phyloP scores from a whole-genome alignment of 208 protist species.

The Acanthamoeba sp. region DNA sequence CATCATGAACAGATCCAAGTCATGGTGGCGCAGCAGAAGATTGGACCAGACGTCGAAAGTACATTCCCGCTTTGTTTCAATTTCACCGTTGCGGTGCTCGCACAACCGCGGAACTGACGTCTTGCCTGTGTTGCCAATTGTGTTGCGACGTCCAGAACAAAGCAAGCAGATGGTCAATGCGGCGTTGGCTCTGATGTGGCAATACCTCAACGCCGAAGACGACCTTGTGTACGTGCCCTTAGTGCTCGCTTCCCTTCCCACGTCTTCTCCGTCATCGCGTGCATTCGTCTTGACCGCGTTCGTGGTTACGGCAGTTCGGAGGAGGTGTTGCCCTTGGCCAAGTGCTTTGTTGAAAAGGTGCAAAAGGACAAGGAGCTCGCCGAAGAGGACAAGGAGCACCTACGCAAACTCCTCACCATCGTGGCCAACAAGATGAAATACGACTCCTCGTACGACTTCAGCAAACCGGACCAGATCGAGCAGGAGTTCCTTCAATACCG shows the following conservation, averaged over 20 bases:
- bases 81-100: no score
- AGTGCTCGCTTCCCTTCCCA: neutral
- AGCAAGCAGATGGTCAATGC: conserved; percentile 33
- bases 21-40: conserved; percentile 20
- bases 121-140: no score
- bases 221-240: conserved; percentile 22
- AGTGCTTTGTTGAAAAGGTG: conserved; percentile 47
- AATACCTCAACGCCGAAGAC: conserved; percentile 28
- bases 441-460: conserved; percentile 43
- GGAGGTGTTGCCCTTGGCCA: conserved; percentile 31
- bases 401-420: neutral
- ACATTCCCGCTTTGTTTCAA: neutral
- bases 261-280: no score
- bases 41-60: conserved; percentile 25
- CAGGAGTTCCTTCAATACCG: conserved; percentile 27
- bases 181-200: conserved; percentile 8
- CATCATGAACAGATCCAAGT: conserved; percentile 4
- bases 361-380: conserved; percentile 38
- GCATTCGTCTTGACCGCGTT: neutral
- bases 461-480: conserved; percentile 53
- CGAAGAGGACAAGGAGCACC: conserved; percentile 27
- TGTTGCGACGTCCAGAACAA: neutral
- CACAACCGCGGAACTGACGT: no score
- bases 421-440: conserved; percentile 61
- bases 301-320: neutral